These are phyloP conservation scores for Pichia heedii DNA, from an alignment of 805 yeast genomes.

Conservation along the genomic window DNA sequence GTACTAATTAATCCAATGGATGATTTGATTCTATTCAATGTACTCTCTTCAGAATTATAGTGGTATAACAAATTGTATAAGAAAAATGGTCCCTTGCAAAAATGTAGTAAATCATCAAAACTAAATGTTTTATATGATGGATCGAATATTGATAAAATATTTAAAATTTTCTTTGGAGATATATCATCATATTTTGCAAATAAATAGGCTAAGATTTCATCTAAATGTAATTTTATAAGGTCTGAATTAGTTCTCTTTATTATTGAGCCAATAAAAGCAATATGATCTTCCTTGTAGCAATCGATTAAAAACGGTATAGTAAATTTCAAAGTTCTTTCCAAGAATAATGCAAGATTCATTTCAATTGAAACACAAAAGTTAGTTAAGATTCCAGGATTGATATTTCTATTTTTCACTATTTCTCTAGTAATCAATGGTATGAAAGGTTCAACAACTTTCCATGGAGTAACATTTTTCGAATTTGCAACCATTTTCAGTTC, in stretches of 20 bases:
- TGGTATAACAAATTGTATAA: constrained; percentile 28
- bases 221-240: constrained; percentile 39
- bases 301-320: constrained; percentile 72
- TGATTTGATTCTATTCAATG: constrained; percentile 26
- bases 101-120: constrained; percentile 26
- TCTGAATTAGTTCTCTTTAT: constrained; percentile 37
- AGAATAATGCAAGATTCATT: constrained; percentile 50
- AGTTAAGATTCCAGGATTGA: constrained; percentile 44
- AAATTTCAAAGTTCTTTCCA: constrained; percentile 59
- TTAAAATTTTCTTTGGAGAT: constrained; percentile 41
- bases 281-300: constrained; percentile 51
- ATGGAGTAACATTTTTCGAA: constrained; percentile 53
- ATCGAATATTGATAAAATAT: constrained; percentile 43
- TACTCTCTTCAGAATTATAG: constrained; percentile 25
- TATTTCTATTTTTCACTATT: constrained; percentile 44
- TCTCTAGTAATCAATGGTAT: constrained; percentile 62
- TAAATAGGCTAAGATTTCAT: constrained; percentile 49
- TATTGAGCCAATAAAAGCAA: constrained; percentile 53
- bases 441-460: constrained; percentile 72
- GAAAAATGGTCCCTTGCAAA: constrained; percentile 2
- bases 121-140: constrained; percentile 33
- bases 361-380: constrained; percentile 59
- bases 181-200: constrained; percentile 42
- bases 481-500: constrained; percentile 51
- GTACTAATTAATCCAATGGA: constrained; percentile 31